Evolutionary conservation across 352 stramenopile species (phyloP).

Genomic region (Globisporangium okanoganense): DNA sequence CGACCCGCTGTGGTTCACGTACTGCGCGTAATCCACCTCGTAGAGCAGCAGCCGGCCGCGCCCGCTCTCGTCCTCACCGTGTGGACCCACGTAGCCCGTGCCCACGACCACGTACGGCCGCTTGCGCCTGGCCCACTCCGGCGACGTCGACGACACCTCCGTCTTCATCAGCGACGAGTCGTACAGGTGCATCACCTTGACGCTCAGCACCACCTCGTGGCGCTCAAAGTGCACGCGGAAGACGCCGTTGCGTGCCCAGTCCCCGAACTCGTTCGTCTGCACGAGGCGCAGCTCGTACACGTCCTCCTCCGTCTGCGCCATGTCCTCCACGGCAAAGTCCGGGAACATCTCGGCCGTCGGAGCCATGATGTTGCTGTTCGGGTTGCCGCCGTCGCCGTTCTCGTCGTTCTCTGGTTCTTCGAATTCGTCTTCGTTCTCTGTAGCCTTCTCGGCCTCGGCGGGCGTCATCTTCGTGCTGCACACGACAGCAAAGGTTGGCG

Average conservation of each 20-base stretch:
- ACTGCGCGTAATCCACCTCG: constrained; percentile 87
- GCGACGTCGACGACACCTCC: constrained; percentile 56
- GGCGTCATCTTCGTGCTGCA: constrained; percentile 56
- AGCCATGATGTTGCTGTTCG: constrained; percentile 59
- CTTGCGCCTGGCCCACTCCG: constrained; percentile 77
- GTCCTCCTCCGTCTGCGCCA: constrained; percentile 73
- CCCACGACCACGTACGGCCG: constrained; percentile 80
- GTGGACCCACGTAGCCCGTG: constrained; percentile 76
- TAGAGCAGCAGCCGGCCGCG: constrained; percentile 81
- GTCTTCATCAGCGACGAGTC: constrained; percentile 78
- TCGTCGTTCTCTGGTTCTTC: constrained; percentile 48
- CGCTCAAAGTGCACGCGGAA: constrained; percentile 85
- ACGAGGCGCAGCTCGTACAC: constrained; percentile 81
- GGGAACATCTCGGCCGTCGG: constrained; percentile 79
- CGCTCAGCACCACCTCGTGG: constrained; percentile 79
- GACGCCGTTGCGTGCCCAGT: constrained; percentile 68
- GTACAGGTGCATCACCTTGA: constrained; percentile 86
- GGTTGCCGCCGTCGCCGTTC: constrained; percentile 34
- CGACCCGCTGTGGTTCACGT: constrained; percentile 67
- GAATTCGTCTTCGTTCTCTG: constrained; percentile 51
- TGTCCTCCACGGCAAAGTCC: constrained; percentile 54
- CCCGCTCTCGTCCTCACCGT: constrained; percentile 85
- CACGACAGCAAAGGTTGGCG: constrained; percentile 77
- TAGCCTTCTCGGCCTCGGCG: constrained; percentile 52
- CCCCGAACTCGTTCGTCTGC: constrained; percentile 77